Evolutionary conservation across 2,329 filamentous ascomycete genomes (phyloP), one percentile per base, ranked within the genome.

Genomic region (Camptophora hylomeconis): DNA sequence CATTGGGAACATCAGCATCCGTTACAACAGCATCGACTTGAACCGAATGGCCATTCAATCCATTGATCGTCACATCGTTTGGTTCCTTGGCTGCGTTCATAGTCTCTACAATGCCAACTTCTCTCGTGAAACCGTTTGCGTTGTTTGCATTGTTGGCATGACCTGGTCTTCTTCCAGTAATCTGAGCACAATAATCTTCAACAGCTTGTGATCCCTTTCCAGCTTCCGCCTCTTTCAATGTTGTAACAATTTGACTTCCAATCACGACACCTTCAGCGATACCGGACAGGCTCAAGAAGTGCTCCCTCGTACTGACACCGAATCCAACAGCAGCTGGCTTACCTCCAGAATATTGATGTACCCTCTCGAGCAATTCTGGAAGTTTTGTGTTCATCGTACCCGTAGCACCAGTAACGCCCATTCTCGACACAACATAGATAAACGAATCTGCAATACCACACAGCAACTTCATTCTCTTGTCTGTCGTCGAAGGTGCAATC

Each of bases 401-500:
- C 1, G 75, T 77, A 9, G 84, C 89, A 45, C 89, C 89, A 7
- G 89, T 98, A 32, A 95, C 87, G 45, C 89, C 89, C 79, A 93
- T 92, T 45, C 87, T 72, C 15, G 87, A 95, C 32, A 98, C 89
- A 37, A 98, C 86, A 54, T 98, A 98, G 59, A 98, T 92, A 63
- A 95, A 98, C 3, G 86, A 94, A 58, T 95, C 87, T 49, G 89
- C 89, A 39, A 98, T 87, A 54, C 82, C 75, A 70, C 89, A 98
- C 8, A 98, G 76, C 21, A 94, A 69, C 60, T 81, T 87, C 86
- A 98, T 93, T 48, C 89, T 80, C 41, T 73, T 67, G 45, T 94
- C 84, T 5, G 84, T 93, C 2, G 89, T 95, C 7, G 86, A 75
- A 5, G 89, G 89, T 1, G 89, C 87, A 45, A 98, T 94, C 30